Evolutionary conservation across 169 alveolate species (phyloP).

Genomic region (Eimeria nieschulzi): DNA sequence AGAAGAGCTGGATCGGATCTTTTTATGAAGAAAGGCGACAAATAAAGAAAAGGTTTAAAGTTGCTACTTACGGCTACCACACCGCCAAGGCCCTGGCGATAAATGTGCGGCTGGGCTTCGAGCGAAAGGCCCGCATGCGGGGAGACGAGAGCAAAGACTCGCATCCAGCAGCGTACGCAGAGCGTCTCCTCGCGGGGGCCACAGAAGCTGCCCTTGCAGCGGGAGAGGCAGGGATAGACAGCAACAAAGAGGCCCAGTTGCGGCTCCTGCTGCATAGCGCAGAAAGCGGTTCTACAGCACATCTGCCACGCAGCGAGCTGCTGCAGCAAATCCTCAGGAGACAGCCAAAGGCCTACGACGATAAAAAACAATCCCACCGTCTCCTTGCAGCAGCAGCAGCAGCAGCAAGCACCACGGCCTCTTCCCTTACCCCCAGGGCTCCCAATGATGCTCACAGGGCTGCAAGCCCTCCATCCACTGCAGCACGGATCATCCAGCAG

Average conservation of each 20-base stretch:
- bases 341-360: slow-evolving; percentile 46
- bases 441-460: background rate
- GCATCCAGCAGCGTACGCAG: slow-evolving; percentile 12
- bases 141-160: slow-evolving; percentile 1
- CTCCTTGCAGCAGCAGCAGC: background rate
- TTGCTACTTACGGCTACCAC: slow-evolving; percentile 60
- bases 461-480: no score
- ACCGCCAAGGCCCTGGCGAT: slow-evolving; percentile 56
- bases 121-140: slow-evolving; percentile 34
- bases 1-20: slow-evolving; percentile 63
- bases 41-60: slow-evolving; percentile 54
- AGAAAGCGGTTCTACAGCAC: slow-evolving; percentile 31
- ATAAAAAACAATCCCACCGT: background rate
- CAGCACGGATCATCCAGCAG: no score
- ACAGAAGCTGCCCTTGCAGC: slow-evolving; percentile 19
- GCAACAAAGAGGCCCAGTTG: slow-evolving; percentile 36
- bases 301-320: slow-evolving; percentile 55
- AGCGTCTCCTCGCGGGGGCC: slow-evolving; percentile 38
- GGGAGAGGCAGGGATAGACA: slow-evolving; percentile 18
- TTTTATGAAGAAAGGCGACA: slow-evolving; percentile 66
- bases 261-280: slow-evolving; percentile 43
- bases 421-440: slow-evolving; percentile 13
- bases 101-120: slow-evolving; percentile 44
- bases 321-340: slow-evolving; percentile 37
- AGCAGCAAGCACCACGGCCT: background rate